These are phyloP conservation scores for Termitomyces sp. DNA, from an alignment of 768 basidiomycete genomes.

Conservation along the genomic window DNA sequence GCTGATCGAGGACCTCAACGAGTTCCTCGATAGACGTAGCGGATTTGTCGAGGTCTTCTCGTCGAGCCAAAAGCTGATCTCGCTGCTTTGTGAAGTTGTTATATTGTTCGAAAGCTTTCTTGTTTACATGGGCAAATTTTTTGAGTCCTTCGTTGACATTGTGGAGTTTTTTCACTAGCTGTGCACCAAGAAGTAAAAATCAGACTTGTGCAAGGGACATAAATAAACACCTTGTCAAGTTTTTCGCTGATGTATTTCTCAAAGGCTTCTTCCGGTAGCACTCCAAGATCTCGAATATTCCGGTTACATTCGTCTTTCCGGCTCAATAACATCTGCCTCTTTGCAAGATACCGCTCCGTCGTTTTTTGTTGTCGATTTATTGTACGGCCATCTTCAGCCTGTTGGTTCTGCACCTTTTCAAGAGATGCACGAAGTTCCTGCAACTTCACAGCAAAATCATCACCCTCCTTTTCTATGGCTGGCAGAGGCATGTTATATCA, in stretches of 20 bases:
- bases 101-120: constrained; percentile 99
- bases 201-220: background rate
- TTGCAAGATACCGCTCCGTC: constrained; percentile 90
- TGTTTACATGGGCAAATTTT: constrained; percentile 98
- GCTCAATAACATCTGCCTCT: constrained; percentile 76
- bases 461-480: constrained; percentile 75
- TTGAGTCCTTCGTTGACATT: constrained; percentile 88
- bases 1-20: constrained; percentile 88
- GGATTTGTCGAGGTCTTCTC: constrained; percentile 89
- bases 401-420: constrained; percentile 76
- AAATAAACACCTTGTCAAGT: constrained; percentile 69
- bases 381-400: constrained; percentile 79
- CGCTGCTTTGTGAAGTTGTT: constrained; percentile 97
- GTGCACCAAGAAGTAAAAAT: constrained; percentile 1
- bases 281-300: constrained; percentile 93
- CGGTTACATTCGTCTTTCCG: constrained; percentile 94
- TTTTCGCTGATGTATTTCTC: constrained; percentile 89
- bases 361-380: constrained; percentile 94
- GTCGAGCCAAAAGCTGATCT: constrained; percentile 80
- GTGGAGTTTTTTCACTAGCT: constrained; percentile 95
- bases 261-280: constrained; percentile 95
- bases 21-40: constrained; percentile 88
- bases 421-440: constrained; percentile 62
- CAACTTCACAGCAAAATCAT: constrained; percentile 53
- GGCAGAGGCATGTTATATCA: background rate